Evolutionary conservation across 1,284 basidiomycete species (phyloP).

Genomic region (Trichosporon sp.): DNA sequence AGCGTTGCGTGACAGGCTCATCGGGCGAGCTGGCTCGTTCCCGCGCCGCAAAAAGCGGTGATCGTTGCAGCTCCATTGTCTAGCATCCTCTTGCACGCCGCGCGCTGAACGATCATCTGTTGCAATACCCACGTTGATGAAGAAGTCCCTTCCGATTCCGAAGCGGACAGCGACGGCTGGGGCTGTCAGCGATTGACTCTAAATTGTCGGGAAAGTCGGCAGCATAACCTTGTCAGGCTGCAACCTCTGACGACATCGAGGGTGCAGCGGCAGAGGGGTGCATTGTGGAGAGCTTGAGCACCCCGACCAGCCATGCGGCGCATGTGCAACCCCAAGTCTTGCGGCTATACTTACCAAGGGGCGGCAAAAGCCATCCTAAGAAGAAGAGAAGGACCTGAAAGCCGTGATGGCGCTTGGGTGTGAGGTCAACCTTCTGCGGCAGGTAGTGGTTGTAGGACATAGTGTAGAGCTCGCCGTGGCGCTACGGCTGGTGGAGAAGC

Average conservation of each 20-base stretch:
- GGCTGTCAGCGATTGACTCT: not conserved
- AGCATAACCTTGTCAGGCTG: not conserved
- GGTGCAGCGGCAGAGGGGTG: too few species aligned
- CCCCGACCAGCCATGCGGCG: not conserved
- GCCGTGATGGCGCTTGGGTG: slow-evolving; percentile 69
- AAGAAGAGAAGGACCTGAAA: slow-evolving; percentile 77
- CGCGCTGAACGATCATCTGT: not conserved
- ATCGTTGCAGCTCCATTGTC: not conserved
- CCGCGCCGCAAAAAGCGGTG: not conserved
- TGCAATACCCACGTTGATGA: slow-evolving; percentile 62
- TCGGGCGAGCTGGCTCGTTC: not conserved
- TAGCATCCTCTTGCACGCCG: not conserved
- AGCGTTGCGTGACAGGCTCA: not conserved
- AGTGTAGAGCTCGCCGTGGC: not conserved
- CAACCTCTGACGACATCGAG: not conserved
- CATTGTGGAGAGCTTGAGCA: too few species aligned
- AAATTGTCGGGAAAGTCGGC: not conserved
- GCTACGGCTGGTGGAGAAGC: not conserved
- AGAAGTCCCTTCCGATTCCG: slow-evolving; percentile 83
- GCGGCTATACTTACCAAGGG: slow-evolving; percentile 61
- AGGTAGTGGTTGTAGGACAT: slow-evolving; percentile 32
- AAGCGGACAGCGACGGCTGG: slow-evolving; percentile 89
- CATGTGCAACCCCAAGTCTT: not conserved
- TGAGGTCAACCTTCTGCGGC: slow-evolving; percentile 58
- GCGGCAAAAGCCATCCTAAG: slow-evolving; percentile 74